Evolutionary conservation across 2,329 filamentous ascomycete genomes (phyloP).

Genomic region (Tolypocladium cylindrosporum): DNA sequence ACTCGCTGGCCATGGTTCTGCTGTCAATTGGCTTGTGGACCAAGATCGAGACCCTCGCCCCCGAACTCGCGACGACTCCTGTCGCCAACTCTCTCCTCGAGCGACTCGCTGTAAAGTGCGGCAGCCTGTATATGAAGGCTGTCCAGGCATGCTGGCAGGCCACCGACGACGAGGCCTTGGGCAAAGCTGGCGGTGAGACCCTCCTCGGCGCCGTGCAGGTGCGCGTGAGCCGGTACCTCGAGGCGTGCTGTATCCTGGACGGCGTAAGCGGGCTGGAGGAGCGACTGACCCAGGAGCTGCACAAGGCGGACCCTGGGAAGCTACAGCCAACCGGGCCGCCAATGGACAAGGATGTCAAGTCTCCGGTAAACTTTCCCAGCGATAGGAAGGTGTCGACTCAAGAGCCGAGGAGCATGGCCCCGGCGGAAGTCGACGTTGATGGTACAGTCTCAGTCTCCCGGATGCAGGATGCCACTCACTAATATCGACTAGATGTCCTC

Average conservation of each 20-base stretch:
- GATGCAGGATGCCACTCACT: neutral
- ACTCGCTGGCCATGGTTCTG: conserved; percentile 62
- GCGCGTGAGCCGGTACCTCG: conserved; percentile 46
- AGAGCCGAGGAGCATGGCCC: neutral
- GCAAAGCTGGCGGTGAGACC: conserved; percentile 35
- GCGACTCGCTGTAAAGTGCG: conserved; percentile 57
- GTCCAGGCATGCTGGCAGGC: conserved; percentile 62
- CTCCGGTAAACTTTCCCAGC: neutral
- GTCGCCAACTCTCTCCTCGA: conserved; percentile 53
- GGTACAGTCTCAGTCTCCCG: conserved; percentile 5
- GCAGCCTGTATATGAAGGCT: conserved; percentile 65
- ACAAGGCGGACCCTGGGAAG: conserved; percentile 10
- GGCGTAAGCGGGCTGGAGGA: conserved; percentile 47
- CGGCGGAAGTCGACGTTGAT: conserved; percentile 2
- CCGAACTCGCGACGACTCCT: conserved; percentile 32
- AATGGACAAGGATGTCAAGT: conserved; percentile 1
- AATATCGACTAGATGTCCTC: conserved; percentile 8
- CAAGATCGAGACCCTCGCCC: conserved; percentile 45
- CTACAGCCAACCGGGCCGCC: neutral
- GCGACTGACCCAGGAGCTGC: conserved; percentile 37
- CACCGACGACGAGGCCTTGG: conserved; percentile 51
- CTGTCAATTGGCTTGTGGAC: conserved; percentile 70
- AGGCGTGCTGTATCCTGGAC: conserved; percentile 51
- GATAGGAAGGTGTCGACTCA: conserved; percentile 1
- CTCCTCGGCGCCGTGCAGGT: conserved; percentile 44